A percentile compares a stretch with the other conserved stretches of the same genome.
Conservation (phyloP, 2,329 filamentous ascomycete genomes). For the Fusarium torreyae region DNA sequence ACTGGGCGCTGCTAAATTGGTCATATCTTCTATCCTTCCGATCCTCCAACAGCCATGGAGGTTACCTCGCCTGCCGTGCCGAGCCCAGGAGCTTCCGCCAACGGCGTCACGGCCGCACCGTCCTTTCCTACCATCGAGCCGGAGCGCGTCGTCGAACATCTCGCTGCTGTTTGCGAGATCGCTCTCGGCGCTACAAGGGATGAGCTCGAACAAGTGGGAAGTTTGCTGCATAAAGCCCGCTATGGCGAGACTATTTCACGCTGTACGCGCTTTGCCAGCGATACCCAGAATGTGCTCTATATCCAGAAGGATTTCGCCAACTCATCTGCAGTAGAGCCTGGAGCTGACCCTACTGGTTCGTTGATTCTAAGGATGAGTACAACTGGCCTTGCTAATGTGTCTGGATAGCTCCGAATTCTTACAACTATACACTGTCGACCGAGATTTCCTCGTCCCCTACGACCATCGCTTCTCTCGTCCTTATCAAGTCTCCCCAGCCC, state of each 20-base stretch:
- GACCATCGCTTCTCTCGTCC: conserved; percentile 88
- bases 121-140: conserved; percentile 75
- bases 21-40: conserved; percentile 31
- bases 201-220: conserved; percentile 86
- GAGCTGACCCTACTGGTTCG: conserved; percentile 62
- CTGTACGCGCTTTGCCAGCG: conserved; percentile 90
- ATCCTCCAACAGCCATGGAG: conserved; percentile 64
- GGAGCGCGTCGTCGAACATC: conserved; percentile 78
- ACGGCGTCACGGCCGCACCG: conserved; percentile 61
- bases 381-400: conserved; percentile 24
- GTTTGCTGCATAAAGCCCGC: conserved; percentile 81
- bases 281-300: conserved; percentile 90
- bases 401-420: conserved; percentile 63
- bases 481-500: conserved; percentile 90
- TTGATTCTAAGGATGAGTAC: conserved; percentile 2
- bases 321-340: conserved; percentile 67
- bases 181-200: conserved; percentile 81
- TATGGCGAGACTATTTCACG: conserved; percentile 86
- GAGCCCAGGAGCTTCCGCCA: conserved; percentile 58
- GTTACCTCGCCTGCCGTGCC: conserved; percentile 63
- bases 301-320: conserved; percentile 85
- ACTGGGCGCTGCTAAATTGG: conserved; percentile 45
- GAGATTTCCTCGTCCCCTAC: conserved; percentile 85
- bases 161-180: conserved; percentile 78
- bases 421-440: conserved; percentile 84